Conservation (phyloP, 495 filamentous ascomycete species). For the Aspergillus bridgeri region DNA sequence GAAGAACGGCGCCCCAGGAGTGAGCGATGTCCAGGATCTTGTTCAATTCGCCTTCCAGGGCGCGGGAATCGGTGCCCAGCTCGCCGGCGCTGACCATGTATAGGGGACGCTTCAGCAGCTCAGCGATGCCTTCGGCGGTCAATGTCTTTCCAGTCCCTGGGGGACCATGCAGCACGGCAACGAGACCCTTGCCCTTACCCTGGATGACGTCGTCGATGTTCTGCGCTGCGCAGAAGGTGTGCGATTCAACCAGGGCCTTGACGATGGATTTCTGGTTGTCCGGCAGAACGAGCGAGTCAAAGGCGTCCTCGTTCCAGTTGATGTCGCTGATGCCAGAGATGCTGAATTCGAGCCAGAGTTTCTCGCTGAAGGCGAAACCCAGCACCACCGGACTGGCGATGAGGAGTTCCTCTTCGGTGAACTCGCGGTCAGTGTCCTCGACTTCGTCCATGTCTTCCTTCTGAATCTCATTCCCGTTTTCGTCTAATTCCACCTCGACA, state of each 20-base stretch:
- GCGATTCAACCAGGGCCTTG: constrained; percentile 72
- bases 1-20: constrained; percentile 77
- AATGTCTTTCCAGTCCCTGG: constrained; percentile 88
- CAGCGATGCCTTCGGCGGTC: constrained; percentile 83
- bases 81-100: constrained; percentile 85
- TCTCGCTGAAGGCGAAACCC: constrained; percentile 91
- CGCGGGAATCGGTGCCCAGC: constrained; percentile 74
- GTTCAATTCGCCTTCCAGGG: constrained; percentile 73
- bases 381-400: constrained; percentile 87
- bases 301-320: constrained; percentile 78
- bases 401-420: constrained; percentile 82
- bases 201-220: constrained; percentile 84
- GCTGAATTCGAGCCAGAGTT: constrained; percentile 88
- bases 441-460: constrained; percentile 62
- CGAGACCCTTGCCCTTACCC: constrained; percentile 74
- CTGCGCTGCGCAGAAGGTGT: constrained; percentile 75
- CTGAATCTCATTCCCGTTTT: constrained; percentile 59
- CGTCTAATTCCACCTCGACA: constrained; percentile 59
- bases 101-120: constrained; percentile 75
- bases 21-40: constrained; percentile 86
- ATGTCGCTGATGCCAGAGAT: constrained; percentile 81
- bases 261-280: constrained; percentile 77
- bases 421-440: constrained; percentile 46
- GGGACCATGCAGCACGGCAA: constrained; percentile 75
- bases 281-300: constrained; percentile 72